Evolutionary conservation across 495 filamentous ascomycete species (phyloP).

Genomic region (Aspergillus wentii): DNA sequence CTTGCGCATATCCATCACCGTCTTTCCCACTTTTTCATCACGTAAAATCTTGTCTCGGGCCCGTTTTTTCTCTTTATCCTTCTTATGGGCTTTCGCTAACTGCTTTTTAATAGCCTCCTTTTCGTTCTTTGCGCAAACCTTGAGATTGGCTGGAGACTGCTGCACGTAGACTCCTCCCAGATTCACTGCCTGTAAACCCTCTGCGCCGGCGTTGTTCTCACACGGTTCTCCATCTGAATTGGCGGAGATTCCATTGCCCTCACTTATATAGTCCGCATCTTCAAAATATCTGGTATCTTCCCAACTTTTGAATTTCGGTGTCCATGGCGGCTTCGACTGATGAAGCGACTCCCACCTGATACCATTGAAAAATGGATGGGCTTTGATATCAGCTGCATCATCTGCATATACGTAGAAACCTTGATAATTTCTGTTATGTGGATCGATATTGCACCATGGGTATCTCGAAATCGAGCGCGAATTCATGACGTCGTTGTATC

Average conservation of each 20-base stretch:
- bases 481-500: slow-evolving; percentile 50
- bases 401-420: slow-evolving; percentile 68
- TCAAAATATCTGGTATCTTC: slow-evolving; percentile 92
- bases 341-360: slow-evolving; percentile 68
- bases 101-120: background rate
- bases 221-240: slow-evolving; percentile 14
- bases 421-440: slow-evolving; percentile 26
- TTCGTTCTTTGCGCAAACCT: slow-evolving; percentile 4
- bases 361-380: slow-evolving; percentile 66
- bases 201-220: slow-evolving; percentile 7
- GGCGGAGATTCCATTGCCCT: slow-evolving; percentile 33
- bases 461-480: slow-evolving; percentile 27
- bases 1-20: slow-evolving; percentile 73
- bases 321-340: slow-evolving; percentile 63
- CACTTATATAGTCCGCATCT: slow-evolving; percentile 64
- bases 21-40: slow-evolving; percentile 57
- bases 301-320: slow-evolving; percentile 62
- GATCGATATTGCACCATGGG: slow-evolving; percentile 28
- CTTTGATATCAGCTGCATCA: slow-evolving; percentile 74
- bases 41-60: slow-evolving; percentile 75
- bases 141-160: too few species aligned
- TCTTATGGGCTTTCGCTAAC: slow-evolving; percentile 13
- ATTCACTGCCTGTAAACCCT: too few species aligned
- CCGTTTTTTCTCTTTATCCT: slow-evolving; percentile 58
- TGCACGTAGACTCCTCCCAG: too few species aligned